phyloP scores from a whole-genome alignment of 768 basidiomycete genomes.

The Pseudohyphozyma bogoriensis region DNA sequence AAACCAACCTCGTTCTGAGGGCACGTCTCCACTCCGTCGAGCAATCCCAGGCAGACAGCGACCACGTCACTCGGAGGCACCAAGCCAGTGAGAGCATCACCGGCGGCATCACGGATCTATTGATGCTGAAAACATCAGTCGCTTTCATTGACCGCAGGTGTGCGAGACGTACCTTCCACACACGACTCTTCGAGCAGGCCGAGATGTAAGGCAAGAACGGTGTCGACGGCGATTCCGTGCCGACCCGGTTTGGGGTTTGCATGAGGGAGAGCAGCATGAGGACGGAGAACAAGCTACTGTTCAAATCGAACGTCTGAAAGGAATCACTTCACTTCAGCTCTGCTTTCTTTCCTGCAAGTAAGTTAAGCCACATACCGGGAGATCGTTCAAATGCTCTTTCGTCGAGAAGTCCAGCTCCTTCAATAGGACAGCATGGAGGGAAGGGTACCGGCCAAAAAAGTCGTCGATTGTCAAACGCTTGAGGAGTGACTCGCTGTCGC shows the following conservation, averaged over 20 bases:
- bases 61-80: slow-evolving; percentile 7
- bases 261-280: slow-evolving; percentile 27
- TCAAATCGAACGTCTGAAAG: slow-evolving; percentile 16
- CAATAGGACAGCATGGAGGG: slow-evolving; percentile 3
- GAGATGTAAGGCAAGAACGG: slow-evolving; percentile 15
- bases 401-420: slow-evolving; percentile 18
- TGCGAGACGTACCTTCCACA: slow-evolving; percentile 20
- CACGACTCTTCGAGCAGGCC: slow-evolving; percentile 10
- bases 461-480: slow-evolving; percentile 14
- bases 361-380: slow-evolving; percentile 5
- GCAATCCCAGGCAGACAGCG: background rate
- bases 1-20: slow-evolving; percentile 17
- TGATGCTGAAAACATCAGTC: background rate
- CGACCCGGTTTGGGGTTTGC: slow-evolving; percentile 15
- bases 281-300: slow-evolving; percentile 25
- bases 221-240: background rate
- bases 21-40: background rate
- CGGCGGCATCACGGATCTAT: slow-evolving; percentile 25
- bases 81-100: slow-evolving; percentile 22
- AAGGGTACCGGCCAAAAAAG: slow-evolving; percentile 24
- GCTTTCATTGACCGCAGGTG: too few species aligned
- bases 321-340: background rate
- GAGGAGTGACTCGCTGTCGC: slow-evolving; percentile 11
- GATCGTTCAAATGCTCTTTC: slow-evolving; percentile 10
- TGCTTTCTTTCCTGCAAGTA: too few species aligned